These are phyloP conservation scores for Dipteronia sinensis DNA, from an alignment of 345 rosid genomes.

Conservation along the genomic window DNA sequence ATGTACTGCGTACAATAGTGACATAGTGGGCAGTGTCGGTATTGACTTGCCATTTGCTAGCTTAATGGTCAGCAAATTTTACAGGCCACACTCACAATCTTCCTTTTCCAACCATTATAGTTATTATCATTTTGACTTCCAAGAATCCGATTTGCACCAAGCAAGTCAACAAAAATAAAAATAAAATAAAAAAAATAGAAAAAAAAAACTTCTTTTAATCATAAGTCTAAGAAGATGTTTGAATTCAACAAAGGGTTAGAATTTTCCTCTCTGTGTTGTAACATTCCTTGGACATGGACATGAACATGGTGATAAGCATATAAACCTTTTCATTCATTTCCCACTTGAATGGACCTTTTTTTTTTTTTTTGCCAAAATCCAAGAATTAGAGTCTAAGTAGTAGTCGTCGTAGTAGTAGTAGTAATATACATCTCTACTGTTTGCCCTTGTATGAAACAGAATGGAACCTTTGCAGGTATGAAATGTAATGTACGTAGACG, in stretches of 20 bases:
- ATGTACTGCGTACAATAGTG: background rate
- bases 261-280: background rate
- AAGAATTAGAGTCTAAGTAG: background rate
- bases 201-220: background rate
- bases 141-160: background rate
- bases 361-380: background rate
- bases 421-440: background rate
- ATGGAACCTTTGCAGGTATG: too few relatives aligned
- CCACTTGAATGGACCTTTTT: background rate
- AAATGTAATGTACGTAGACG: background rate
- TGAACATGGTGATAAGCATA: background rate
- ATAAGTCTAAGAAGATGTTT: background rate
- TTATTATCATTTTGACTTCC: background rate
- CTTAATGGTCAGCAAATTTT: background rate
- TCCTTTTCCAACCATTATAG: background rate
- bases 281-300: background rate
- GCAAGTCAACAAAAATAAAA: background rate
- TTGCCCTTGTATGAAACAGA: background rate
- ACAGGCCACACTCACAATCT: background rate
- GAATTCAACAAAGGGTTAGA: background rate
- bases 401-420: background rate
- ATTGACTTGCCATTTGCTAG: background rate
- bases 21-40: background rate
- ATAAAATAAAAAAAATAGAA: background rate
- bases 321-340: background rate